Evolutionary conservation across 2,329 filamentous ascomycete genomes (phyloP), one percentile per base, ranked within the genome.

Genomic region (Stemphylium lycopersici): DNA sequence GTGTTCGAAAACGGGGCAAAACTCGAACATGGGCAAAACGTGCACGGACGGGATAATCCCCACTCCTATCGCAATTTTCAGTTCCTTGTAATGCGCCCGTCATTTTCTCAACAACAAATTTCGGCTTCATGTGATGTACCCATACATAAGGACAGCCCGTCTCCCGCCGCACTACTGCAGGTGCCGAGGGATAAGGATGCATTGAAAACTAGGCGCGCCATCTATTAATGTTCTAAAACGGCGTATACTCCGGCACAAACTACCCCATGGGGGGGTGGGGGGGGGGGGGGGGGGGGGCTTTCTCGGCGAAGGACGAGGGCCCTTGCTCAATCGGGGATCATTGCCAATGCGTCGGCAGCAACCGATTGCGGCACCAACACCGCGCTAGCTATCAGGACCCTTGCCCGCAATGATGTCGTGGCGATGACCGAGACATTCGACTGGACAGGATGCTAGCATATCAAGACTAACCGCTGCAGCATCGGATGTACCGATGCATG

Each of bases 91-190:
- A 40, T 24, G 16, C 7, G 2, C 3, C 7, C n/a, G 13, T 8
- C 29, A 11, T 12, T 3, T 16, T 24, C 46, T 12, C 29, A 34
- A 24, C 18, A 34, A 32, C 12, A 37, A 22, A 29, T 18, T 34
- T 63, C 56, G 58, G 58, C 53, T 57, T 52, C 61, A 62, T 57
- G 57, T 60, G 56, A 60, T 20, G 33, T 15, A 36, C 20, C 3
- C 42, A 29, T 16, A 4, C 12, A 13, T 22, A 38, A 26, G 31
- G 16, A 44, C 15, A 24, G 8, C 20, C 31, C 22, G 31, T 16
- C 29, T 37, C 15, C 26, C 34, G 49, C 52, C 41, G 39, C 48
- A 56, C 48, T 46, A 54, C 36, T 37, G 51, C 44, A 45, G 40
- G 46, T 33, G 51, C 40, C 15, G 31, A 29, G 37, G n/a, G 16